These are phyloP conservation scores for Zymoseptoria ardabiliae DNA, from an alignment of 2,329 filamentous ascomycete genomes.

Conservation along the genomic window DNA sequence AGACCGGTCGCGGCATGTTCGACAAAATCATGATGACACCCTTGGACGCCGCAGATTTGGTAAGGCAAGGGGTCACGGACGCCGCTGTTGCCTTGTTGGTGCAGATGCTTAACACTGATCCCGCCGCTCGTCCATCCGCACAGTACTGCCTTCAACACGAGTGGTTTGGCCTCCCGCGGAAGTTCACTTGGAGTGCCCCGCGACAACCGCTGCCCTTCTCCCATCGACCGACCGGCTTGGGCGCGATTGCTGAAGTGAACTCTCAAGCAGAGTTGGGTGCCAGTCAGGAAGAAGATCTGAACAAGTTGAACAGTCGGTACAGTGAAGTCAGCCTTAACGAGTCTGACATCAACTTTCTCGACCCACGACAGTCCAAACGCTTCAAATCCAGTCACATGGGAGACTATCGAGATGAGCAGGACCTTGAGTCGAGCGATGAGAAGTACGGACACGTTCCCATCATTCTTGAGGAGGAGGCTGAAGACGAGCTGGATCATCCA, in stretches of 20 bases:
- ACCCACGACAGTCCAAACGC: constrained; percentile 38
- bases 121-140: constrained; percentile 68
- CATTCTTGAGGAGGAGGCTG: constrained; percentile 15
- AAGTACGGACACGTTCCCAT: constrained; percentile 30
- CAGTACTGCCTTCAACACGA: constrained; percentile 60
- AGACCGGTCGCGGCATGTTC: constrained; percentile 71
- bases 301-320: constrained; percentile 43
- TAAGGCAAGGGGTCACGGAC: constrained; percentile 52
- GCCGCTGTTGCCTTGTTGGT: constrained; percentile 65
- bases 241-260: constrained; percentile 47
- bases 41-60: constrained; percentile 60
- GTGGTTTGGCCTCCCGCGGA: constrained; percentile 56
- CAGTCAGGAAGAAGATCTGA: constrained; percentile 47
- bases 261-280: constrained; percentile 53
- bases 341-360: constrained; percentile 32
- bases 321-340: constrained; percentile 29
- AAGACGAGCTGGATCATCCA: constrained; percentile 2
- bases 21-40: constrained; percentile 76
- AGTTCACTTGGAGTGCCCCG: constrained; percentile 1
- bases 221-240: constrained; percentile 21
- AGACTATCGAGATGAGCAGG: constrained; percentile 31
- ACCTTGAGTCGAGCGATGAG: constrained; percentile 32
- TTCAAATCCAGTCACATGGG: constrained; percentile 33
- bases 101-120: constrained; percentile 75
- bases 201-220: not conserved